Conservation (phyloP, 108 stramenopile genomes). For the Nitzschia palea region DNA sequence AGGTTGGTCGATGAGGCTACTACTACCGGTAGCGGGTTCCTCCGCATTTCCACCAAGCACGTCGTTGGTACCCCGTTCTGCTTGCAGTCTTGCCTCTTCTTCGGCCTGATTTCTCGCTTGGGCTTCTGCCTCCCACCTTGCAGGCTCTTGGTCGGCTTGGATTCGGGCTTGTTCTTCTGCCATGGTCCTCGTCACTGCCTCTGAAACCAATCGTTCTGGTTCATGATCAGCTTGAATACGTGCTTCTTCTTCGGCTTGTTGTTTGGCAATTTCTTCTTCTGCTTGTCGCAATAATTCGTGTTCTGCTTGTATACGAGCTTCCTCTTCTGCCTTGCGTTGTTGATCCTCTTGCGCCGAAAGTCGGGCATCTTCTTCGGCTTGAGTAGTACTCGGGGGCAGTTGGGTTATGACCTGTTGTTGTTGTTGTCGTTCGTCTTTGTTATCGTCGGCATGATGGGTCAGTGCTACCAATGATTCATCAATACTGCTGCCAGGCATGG, state of each 20-base stretch:
- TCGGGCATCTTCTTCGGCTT: slow-evolving; percentile 10
- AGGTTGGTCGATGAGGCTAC: too few relatives aligned
- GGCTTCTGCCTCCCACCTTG: not conserved
- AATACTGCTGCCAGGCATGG: too few relatives aligned
- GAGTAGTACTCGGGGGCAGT: not conserved
- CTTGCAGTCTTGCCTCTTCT: slow-evolving; percentile 4
- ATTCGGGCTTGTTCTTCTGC: slow-evolving; percentile 9
- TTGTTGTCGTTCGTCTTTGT: not conserved
- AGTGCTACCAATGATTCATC: too few relatives aligned
- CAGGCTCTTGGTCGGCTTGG: slow-evolving; percentile 4
- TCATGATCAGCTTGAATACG: slow-evolving; percentile 9
- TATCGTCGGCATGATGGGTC: not conserved
- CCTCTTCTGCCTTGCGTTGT: slow-evolving; percentile 4
- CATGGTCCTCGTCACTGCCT: not conserved
- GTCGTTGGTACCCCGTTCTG: not conserved
- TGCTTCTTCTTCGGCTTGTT: slow-evolving; percentile 18
- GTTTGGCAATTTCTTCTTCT: slow-evolving; percentile 4
- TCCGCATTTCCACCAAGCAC: not conserved
- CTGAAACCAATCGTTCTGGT: not conserved
- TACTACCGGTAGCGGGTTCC: too few relatives aligned
- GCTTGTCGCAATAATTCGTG: not conserved
- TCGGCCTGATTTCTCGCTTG: not conserved
- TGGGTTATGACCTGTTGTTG: not conserved
- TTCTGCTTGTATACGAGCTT: slow-evolving; percentile 1
- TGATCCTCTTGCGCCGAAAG: not conserved